Evolutionary conservation across 2,329 filamentous ascomycete species (phyloP), one percentile per base, ranked within the genome.

Genomic region (Leptosphaerulina australis): DNA sequence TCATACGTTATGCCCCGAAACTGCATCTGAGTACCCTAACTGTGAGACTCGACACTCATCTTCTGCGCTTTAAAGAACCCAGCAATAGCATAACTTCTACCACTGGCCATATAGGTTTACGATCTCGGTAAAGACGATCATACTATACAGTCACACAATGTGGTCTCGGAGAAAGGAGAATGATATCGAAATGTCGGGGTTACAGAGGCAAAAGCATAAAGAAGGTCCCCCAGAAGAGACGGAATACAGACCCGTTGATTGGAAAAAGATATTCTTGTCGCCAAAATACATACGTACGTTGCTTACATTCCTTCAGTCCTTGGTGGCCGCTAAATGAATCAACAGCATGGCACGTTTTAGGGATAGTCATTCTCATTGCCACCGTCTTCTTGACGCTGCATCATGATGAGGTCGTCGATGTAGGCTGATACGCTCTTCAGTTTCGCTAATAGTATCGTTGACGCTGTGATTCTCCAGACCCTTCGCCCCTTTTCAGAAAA

Each of bases 201-300:
- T 67, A 49, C 59, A 58, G 46, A 51, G 41, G 3, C 53, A 62
- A 51, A 60, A 53, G 30, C 55, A 55, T 10, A 41, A 50, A 7
- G 24, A 53, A 4, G 53, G 49, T 1, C 53, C 63, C 21, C 55
- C 59, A 6, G 63, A 68, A 46, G 64, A 71, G 20, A 71, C 69
- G 22, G 63, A 70, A 31, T 71, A 71, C 48, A 51, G 52, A 29
- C 62, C 66, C 9, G 56, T 70, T 17, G 61, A 70, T 44, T 71
- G 69, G 69, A 70, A 66, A 46, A 68, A 61, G 47, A 50, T 70
- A 34, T 67, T 70, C 30, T 40, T 70, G 2, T 59, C 66, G 9
- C 67, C 66, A 18, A 71, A 70, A 44, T 70, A 71, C 55, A 66
- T 71, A 58, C 68, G 69, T 70, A 63, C 31, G 68, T 46, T 34